These are phyloP conservation scores for Rubia yunnanensis DNA, from an alignment of 257 asterid species.

Conservation along the genomic window DNA sequence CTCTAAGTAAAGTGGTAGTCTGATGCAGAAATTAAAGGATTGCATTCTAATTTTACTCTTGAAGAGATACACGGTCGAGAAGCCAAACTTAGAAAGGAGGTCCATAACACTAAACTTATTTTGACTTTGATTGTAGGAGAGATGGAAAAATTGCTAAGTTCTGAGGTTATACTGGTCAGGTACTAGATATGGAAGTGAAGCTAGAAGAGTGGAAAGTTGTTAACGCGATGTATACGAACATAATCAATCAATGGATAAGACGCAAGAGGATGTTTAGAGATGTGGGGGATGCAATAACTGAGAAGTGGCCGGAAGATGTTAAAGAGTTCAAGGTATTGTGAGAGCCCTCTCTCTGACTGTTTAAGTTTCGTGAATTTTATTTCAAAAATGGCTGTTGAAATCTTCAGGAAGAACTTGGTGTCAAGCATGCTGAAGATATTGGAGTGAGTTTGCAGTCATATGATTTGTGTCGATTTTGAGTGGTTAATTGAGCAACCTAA, in stretches of 20 bases:
- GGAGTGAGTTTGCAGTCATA: conserved; percentile 74
- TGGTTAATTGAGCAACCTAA: too few relatives aligned
- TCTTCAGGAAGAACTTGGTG: conserved; percentile 85
- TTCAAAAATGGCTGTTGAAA: conserved; percentile 1
- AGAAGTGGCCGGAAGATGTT: conserved; percentile 77
- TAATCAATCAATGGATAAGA: conserved; percentile 67
- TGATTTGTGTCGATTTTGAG: too few relatives aligned
- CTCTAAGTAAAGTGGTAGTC: neutral
- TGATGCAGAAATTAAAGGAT: conserved; percentile 62
- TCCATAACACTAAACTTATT: conserved; percentile 10
- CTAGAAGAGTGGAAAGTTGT: conserved; percentile 66
- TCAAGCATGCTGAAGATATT: conserved; percentile 84
- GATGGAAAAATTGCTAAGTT: neutral
- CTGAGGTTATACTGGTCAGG: conserved; percentile 30
- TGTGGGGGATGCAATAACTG: conserved; percentile 88
- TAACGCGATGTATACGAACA: conserved; percentile 39
- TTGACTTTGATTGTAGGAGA: neutral
- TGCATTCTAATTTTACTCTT: conserved; percentile 75
- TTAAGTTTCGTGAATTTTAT: conserved; percentile 3
- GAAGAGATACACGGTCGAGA: conserved; percentile 58
- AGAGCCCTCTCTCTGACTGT: neutral
- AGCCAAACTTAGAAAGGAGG: conserved; percentile 61
- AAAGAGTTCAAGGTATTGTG: conserved; percentile 68
- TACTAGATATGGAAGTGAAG: conserved; percentile 68
- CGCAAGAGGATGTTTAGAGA: conserved; percentile 95